Base-by-base conservation (phyloP, 164 flowering plant genomes). In the Berberis vulgaris region DNA sequence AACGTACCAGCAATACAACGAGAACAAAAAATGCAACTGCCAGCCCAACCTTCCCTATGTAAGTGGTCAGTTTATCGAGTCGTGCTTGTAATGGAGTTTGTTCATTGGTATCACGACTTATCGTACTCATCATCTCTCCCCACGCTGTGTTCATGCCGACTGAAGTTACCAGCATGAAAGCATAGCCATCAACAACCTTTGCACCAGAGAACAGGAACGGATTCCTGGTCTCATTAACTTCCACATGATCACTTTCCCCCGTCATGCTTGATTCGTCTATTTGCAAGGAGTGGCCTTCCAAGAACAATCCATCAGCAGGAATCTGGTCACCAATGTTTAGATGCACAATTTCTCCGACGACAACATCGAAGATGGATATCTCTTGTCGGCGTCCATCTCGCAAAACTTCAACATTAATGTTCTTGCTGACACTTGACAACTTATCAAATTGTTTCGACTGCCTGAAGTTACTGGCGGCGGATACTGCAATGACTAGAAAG, bases 41-140 rank as follows among this genome's bases (percentile, higher is more conserved):
- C 60, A 85, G 65, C 8, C 87, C 86, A 50, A 78, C 71, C 60
- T 81, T 81, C n/a, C 86, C 86, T 4, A 87, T 78, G 0, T 76
- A 72, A 4, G 86, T 73, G 2, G 88, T 79, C 3, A 87, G 77
- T 72, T 76, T 79, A 72, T 82, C 71, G 10, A 87, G 81, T 13
- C 88, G 70, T 0, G 39, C 79, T 65, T 87, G 94, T 41, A 87
- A 61, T 9, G 90, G 94, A 0, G 94, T 87, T 46, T 71, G 67
- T 62, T 85, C 86, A 10, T 60, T 45, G 4, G 71, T 65, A 60
- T 81, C 83, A 0, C 65, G 58, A 57, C 60, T 72, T 38, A 84
- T 77, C 1, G 79, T 57, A 77, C 84, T 81, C 95, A 85, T 86
- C 85, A 82, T 77, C 67, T 79, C 79, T 0, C 81, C 81, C 83